Percentiles rank a stretch among this genome's conserved stretches.
Evolutionary conservation across 352 stramenopile genomes (phyloP).

Genomic region (Phytophthora agathidicida): DNA sequence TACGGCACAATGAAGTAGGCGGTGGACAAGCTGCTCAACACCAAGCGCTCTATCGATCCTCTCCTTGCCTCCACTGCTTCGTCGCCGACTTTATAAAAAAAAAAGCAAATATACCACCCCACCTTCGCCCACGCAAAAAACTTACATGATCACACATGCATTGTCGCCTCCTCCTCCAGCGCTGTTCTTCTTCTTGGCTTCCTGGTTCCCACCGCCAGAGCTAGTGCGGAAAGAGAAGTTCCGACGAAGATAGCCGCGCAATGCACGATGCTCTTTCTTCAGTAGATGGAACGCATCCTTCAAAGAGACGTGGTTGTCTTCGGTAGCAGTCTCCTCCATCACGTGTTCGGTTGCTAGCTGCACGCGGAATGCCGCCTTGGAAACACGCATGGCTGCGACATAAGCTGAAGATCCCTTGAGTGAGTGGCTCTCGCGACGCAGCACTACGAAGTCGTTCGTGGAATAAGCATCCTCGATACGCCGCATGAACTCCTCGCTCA

Average conservation of each 20-base stretch:
- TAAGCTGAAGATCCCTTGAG: constrained; percentile 90
- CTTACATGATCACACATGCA: constrained; percentile 73
- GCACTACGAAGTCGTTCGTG: constrained; percentile 57
- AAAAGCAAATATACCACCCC: constrained; percentile 28
- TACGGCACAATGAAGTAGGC: constrained; percentile 17
- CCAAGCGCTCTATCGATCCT: constrained; percentile 10
- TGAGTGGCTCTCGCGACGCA: constrained; percentile 82
- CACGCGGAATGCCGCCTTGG: constrained; percentile 81
- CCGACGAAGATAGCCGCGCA: constrained; percentile 79
- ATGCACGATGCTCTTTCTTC: constrained; percentile 74
- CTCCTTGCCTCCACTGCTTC: constrained; percentile 6
- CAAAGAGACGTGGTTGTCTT: constrained; percentile 42
- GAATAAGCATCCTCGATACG: constrained; percentile 73
- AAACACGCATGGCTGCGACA: constrained; percentile 82
- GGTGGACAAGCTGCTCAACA: constrained; percentile 13
- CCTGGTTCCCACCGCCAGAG: constrained; percentile 31
- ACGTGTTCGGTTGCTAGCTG: constrained; percentile 78
- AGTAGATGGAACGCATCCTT: constrained; percentile 61
- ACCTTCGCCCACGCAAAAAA: too few species aligned
- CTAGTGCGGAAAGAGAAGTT: constrained; percentile 83
- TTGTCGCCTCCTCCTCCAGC: constrained; percentile 51
- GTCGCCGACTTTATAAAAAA: constrained; percentile 23
- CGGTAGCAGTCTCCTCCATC: constrained; percentile 58
- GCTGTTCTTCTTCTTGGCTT: constrained; percentile 42
- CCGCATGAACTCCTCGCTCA: constrained; percentile 79